Evolutionary conservation across 768 basidiomycete species (phyloP), one percentile per base, ranked within the genome.

Genomic region (Cystofilobasidium bisporidii): DNA sequence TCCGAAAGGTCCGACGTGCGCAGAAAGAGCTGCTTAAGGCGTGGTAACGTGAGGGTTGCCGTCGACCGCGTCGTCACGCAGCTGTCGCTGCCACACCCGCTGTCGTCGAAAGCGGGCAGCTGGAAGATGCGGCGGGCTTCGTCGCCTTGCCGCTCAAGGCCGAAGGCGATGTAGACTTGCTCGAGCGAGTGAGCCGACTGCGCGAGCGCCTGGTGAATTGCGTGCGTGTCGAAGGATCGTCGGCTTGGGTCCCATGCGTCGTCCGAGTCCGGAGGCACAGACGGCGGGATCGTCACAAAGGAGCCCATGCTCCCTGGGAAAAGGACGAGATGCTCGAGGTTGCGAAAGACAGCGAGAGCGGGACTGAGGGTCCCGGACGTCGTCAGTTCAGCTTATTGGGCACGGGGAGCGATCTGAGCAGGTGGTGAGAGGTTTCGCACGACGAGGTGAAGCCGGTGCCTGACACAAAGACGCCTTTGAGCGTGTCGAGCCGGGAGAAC

Each of bases 361-460:
- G 48, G 48, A 5, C 48, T 50, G 26, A 24, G 6, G 22, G 20
- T 24, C 3, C 48, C 3, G 22, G 3, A 12, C 36, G 36, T 5
- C 36, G n/a, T n/a, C n/a, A n/a, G n/a, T n/a, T n/a, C n/a, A n/a
- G n/a, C n/a, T n/a, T n/a, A n/a, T n/a, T n/a, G n/a, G n/a, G n/a
- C n/a, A n/a, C n/a, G n/a, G n/a, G n/a, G n/a, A n/a, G n/a, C n/a
- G n/a, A n/a, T n/a, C n/a, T n/a, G n/a, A n/a, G n/a, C n/a, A n/a
- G n/a, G n/a, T n/a, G n/a, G n/a, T n/a, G n/a, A n/a, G 36, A 36
- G 36, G 36, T 12, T 6, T 12, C 12, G 47, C 11, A 50, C 48
- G 48, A 50, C 48, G 48, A 50, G 22, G 48, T 50, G 48, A 50
- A 50, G 22, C 48, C 48, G 5, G 48, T 50, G n/a, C 48, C 48